Evolutionary conservation across 257 asterid species (phyloP).

Genomic region (Vinca minor): DNA sequence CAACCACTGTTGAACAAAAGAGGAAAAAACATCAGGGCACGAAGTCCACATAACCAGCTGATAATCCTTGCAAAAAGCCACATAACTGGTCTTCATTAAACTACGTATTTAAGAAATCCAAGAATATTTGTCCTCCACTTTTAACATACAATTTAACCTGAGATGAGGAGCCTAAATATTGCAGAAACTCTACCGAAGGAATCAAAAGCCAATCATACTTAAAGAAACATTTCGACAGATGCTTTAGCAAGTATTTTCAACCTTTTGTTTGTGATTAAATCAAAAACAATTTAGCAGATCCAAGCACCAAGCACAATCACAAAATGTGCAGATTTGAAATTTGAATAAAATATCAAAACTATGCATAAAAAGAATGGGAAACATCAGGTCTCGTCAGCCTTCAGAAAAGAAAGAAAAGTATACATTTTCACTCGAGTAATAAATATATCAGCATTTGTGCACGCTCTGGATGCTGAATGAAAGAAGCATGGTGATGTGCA

Average conservation of each 20-base stretch:
- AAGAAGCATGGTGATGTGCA: too few relatives aligned
- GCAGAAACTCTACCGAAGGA: too few relatives aligned
- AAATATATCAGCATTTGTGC: too few relatives aligned
- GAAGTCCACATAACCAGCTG: background rate
- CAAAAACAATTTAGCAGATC: background rate
- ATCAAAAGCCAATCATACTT: too few relatives aligned
- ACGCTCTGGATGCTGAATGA: too few relatives aligned
- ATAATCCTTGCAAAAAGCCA: background rate
- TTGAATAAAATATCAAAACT: background rate
- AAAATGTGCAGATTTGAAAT: background rate
- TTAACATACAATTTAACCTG: too few relatives aligned
- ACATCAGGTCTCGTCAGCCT: too few relatives aligned
- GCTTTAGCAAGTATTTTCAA: background rate
- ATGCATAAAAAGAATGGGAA: too few relatives aligned
- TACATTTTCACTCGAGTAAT: background rate
- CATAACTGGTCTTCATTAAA: background rate
- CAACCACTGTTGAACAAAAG: constrained; percentile 54
- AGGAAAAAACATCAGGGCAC: constrained; percentile 6
- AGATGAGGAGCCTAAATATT: too few relatives aligned
- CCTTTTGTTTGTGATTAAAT: background rate
- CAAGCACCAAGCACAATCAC: background rate
- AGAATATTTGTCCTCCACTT: too few relatives aligned
- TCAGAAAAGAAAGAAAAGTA: background rate
- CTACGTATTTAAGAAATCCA: background rate
- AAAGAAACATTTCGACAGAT: too few relatives aligned